Percentiles rank a stretch among this genome's conserved stretches.
Evolutionary conservation across 495 filamentous ascomycete species (phyloP).

Genomic region (Cercophora samala): DNA sequence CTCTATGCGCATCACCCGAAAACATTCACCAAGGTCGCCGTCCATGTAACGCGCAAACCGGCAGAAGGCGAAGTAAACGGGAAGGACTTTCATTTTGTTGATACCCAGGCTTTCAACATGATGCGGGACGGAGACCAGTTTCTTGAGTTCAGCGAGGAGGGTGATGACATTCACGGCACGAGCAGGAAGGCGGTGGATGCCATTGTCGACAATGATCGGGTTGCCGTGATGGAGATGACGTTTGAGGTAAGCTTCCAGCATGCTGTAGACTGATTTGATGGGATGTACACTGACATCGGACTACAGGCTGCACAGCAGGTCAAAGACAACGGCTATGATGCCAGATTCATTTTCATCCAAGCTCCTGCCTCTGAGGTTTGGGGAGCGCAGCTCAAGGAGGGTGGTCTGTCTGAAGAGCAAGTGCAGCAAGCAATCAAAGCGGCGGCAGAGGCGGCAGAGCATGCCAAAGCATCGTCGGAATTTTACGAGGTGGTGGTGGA

Average conservation of each 20-base stretch:
- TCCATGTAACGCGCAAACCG: slow-evolving; percentile 44
- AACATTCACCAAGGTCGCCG: slow-evolving; percentile 37
- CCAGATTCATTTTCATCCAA: slow-evolving; percentile 68
- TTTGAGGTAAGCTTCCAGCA: slow-evolving; percentile 34
- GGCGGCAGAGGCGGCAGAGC: slow-evolving; percentile 64
- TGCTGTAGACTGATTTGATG: neutral
- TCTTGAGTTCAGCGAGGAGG: slow-evolving; percentile 45
- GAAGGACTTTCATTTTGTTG: slow-evolving; percentile 47
- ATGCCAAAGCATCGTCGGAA: slow-evolving; percentile 51
- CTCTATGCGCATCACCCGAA: slow-evolving; percentile 43
- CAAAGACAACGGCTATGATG: slow-evolving; percentile 64
- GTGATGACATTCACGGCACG: slow-evolving; percentile 45
- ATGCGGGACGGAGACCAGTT: slow-evolving; percentile 53
- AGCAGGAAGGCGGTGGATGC: slow-evolving; percentile 44
- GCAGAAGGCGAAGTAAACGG: slow-evolving; percentile 47
- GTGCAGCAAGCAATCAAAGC: slow-evolving; percentile 58
- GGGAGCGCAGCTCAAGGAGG: slow-evolving; percentile 55
- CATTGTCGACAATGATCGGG: slow-evolving; percentile 45
- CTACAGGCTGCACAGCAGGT: slow-evolving; percentile 67
- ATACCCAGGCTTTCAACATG: slow-evolving; percentile 44
- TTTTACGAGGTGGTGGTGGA: slow-evolving; percentile 66
- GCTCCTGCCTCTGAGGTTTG: slow-evolving; percentile 63
- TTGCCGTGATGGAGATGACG: slow-evolving; percentile 59
- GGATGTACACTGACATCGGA: slow-evolving; percentile 16
- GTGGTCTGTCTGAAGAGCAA: slow-evolving; percentile 61